phyloP scores from a whole-genome alignment of 331 rosid genomes.

The Stylosanthes scabra region DNA sequence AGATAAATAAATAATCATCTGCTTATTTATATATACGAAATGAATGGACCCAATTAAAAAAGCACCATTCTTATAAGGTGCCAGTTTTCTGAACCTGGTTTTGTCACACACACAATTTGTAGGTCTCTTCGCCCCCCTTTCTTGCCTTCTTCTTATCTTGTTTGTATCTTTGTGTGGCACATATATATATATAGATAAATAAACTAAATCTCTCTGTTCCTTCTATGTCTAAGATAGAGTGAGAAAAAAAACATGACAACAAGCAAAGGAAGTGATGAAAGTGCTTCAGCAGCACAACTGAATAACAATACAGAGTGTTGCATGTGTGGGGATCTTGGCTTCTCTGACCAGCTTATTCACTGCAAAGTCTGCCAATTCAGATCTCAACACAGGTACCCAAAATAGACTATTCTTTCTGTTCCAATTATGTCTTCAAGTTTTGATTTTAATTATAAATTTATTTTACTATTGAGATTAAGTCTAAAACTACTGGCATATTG shows the following conservation, averaged over 20 bases:
- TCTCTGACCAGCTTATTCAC: slow-evolving; percentile 82
- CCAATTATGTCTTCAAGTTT: neutral
- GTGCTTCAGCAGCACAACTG: slow-evolving; percentile 22
- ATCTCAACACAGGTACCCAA: slow-evolving; percentile 82
- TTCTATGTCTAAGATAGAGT: slow-evolving; percentile 9
- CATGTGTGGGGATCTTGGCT: slow-evolving; percentile 96
- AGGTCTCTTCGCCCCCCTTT: slow-evolving; percentile 31
- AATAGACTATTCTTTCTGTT: neutral
- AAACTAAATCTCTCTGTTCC: slow-evolving; percentile 19
- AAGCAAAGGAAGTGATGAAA: slow-evolving; percentile 40
- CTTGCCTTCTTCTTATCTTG: slow-evolving; percentile 30
- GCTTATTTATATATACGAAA: neutral
- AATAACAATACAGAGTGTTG: slow-evolving; percentile 73
- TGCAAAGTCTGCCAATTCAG: slow-evolving; percentile 91
- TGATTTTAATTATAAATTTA: no score
- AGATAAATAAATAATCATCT: neutral
- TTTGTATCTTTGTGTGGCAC: slow-evolving; percentile 26
- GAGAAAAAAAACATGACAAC: slow-evolving; percentile 59
- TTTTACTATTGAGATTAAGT: no score
- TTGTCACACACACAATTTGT: slow-evolving; percentile 31
- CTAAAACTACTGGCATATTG: no score
- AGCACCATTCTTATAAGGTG: neutral
- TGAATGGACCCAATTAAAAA: slow-evolving; percentile 23
- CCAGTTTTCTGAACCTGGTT: slow-evolving; percentile 20
- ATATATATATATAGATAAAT: no score